phyloP scores from a whole-genome alignment of 2,329 filamentous ascomycete genomes.

The Ascocoryne sarcoides region DNA sequence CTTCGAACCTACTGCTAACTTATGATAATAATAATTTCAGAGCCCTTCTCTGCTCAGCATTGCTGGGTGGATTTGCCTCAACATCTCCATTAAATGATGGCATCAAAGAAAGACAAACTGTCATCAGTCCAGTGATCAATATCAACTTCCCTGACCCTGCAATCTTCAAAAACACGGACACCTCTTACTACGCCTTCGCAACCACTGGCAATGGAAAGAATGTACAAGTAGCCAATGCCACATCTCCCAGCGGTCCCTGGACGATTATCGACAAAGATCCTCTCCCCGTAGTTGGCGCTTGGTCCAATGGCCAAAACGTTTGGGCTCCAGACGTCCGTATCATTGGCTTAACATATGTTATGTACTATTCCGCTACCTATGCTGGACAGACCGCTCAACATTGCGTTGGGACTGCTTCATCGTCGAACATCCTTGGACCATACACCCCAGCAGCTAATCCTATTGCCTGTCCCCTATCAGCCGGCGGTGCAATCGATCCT shows the following conservation, averaged over 20 bases:
- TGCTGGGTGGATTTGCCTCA: too few species aligned
- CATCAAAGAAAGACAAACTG: slow-evolving; percentile 3
- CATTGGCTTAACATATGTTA: slow-evolving; percentile 45
- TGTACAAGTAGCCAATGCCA: slow-evolving; percentile 41
- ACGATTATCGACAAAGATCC: slow-evolving; percentile 42
- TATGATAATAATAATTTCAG: too few species aligned
- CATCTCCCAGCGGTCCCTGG: slow-evolving; percentile 38
- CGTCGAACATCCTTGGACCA: slow-evolving; percentile 29
- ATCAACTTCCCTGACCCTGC: slow-evolving; percentile 47
- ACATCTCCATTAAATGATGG: too few species aligned
- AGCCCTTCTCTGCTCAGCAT: too few species aligned
- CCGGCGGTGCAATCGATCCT: slow-evolving; percentile 56
- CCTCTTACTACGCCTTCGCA: slow-evolving; percentile 49
- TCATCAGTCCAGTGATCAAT: slow-evolving; percentile 24
- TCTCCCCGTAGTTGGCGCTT: slow-evolving; percentile 42
- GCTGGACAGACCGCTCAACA: slow-evolving; percentile 35
- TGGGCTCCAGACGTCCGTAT: slow-evolving; percentile 55
- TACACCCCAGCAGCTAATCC: slow-evolving; percentile 5
- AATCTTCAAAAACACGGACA: slow-evolving; percentile 39
- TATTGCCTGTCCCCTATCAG: slow-evolving; percentile 41
- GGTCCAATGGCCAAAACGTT: slow-evolving; percentile 44
- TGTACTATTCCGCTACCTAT: slow-evolving; percentile 49
- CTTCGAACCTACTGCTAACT: too few species aligned
- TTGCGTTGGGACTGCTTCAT: slow-evolving; percentile 50
- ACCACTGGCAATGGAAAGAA: slow-evolving; percentile 42